phyloP scores from a whole-genome alignment of 2,329 filamentous ascomycete species.

The Dactylonectria estremocensis region DNA sequence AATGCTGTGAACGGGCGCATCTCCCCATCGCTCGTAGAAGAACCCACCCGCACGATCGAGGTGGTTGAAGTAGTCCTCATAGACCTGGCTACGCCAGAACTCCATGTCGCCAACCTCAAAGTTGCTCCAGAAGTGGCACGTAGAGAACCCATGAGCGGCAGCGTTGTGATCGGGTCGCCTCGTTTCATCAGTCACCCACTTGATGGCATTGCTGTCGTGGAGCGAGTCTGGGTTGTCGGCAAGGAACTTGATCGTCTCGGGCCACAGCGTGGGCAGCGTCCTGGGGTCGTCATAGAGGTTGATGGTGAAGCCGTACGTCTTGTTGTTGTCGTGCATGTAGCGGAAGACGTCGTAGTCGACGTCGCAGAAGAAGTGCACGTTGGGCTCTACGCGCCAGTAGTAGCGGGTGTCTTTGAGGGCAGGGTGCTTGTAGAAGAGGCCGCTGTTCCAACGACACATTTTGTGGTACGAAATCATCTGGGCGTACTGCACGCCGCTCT shows the following conservation, averaged over 20 bases:
- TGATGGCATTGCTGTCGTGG: constrained; percentile 86
- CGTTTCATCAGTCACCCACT: constrained; percentile 86
- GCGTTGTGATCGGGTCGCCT: constrained; percentile 84
- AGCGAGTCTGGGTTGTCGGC: constrained; percentile 86
- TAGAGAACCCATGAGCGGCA: constrained; percentile 93
- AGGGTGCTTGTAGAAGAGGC: constrained; percentile 97
- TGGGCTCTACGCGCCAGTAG: constrained; percentile 99
- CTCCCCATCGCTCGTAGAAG: constrained; percentile 99
- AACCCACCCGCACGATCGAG: constrained; percentile 97
- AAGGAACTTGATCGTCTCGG: constrained; percentile 94
- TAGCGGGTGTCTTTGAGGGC: constrained; percentile 86
- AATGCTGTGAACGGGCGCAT: constrained; percentile 96
- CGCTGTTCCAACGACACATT: constrained; percentile 99
- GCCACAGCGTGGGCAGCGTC: constrained; percentile 91
- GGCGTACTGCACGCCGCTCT: constrained; percentile 92
- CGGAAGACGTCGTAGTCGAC: constrained; percentile 98
- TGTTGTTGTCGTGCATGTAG: constrained; percentile 98
- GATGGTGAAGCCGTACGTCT: constrained; percentile 99
- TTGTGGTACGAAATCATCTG: constrained; percentile 93
- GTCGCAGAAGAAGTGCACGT: constrained; percentile 99
- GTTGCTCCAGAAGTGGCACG: constrained; percentile 99
- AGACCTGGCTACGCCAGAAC: constrained; percentile 91
- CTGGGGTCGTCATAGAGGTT: constrained; percentile 94
- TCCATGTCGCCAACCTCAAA: constrained; percentile 96
- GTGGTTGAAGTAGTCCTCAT: constrained; percentile 97